Conservation (phyloP, 73 alveolate genomes). For the Symbiodinium natans region DNA sequence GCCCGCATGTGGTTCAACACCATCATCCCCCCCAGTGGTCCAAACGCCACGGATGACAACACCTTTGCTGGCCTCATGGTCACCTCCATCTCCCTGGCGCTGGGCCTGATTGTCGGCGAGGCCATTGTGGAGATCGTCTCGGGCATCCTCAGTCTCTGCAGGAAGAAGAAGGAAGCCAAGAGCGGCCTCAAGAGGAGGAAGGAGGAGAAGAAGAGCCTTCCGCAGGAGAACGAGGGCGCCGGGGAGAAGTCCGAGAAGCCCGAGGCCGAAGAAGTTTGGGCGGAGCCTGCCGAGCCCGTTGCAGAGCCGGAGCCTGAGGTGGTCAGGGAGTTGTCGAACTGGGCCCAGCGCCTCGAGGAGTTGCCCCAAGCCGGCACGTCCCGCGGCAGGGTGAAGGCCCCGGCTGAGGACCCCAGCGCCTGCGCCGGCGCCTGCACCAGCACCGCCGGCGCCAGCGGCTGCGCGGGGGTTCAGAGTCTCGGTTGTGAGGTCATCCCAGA, state of each 20-base stretch:
- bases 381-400: too few relatives aligned
- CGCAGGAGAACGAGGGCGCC: too few relatives aligned
- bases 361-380: too few relatives aligned
- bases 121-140: slow-evolving; percentile 28
- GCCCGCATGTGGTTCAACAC: slow-evolving; percentile 88
- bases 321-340: too few relatives aligned
- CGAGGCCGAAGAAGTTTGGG: background rate
- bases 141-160: background rate
- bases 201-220: background rate
- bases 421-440: too few relatives aligned
- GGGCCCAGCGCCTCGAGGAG: too few relatives aligned
- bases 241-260: background rate
- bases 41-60: background rate
- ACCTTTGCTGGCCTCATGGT: slow-evolving; percentile 92
- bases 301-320: background rate
- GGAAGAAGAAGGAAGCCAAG: background rate
- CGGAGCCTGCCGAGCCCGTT: background rate
- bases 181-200: background rate
- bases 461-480: too few relatives aligned
- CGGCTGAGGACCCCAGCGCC: too few relatives aligned
- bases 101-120: slow-evolving; percentile 75
- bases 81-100: slow-evolving; percentile 73
- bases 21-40: slow-evolving; percentile 62
- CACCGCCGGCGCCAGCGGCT: too few relatives aligned
- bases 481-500: too few relatives aligned